phyloP scores from a whole-genome alignment of 2,329 filamentous ascomycete genomes.

The Botrytis tulipae region DNA sequence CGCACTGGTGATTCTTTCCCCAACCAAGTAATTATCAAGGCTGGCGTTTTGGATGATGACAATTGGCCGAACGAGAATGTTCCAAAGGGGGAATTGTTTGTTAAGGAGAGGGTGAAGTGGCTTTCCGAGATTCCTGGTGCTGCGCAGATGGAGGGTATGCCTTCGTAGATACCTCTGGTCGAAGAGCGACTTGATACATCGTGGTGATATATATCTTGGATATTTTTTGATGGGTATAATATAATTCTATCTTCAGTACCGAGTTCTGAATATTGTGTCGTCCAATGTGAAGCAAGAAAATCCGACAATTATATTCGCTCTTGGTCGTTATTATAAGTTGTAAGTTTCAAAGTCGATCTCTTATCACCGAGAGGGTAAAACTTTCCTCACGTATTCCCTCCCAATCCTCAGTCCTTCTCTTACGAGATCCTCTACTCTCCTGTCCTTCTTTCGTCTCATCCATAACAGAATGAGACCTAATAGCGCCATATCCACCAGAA shows the following conservation, averaged over 20 bases:
- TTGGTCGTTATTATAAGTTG: background rate
- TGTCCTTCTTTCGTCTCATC: conserved; percentile 69
- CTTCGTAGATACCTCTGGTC: background rate
- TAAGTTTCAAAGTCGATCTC: background rate
- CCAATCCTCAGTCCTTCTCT: conserved; percentile 58
- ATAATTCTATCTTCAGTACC: background rate
- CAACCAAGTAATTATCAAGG: conserved; percentile 32
- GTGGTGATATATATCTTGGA: background rate
- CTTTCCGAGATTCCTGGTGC: conserved; percentile 29
- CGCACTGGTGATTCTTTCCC: conserved; percentile 33
- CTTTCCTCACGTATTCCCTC: conserved; percentile 57
- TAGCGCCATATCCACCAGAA: conserved; percentile 68
- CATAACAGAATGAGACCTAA: conserved; percentile 66
- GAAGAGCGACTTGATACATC: background rate
- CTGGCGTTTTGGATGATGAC: conserved; percentile 33
- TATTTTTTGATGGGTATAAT: background rate
- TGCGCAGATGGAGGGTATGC: conserved; percentile 29
- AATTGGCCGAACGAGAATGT: conserved; percentile 29
- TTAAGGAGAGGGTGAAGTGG: conserved; percentile 26
- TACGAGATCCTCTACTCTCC: conserved; percentile 70
- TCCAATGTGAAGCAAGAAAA: background rate
- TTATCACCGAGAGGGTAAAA: conserved; percentile 51
- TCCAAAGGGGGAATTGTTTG: conserved; percentile 33
- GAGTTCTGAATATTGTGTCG: background rate
- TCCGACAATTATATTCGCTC: background rate